Base-by-base conservation (phyloP, 129 eudicot species). In the Kitagawia praeruptora region DNA sequence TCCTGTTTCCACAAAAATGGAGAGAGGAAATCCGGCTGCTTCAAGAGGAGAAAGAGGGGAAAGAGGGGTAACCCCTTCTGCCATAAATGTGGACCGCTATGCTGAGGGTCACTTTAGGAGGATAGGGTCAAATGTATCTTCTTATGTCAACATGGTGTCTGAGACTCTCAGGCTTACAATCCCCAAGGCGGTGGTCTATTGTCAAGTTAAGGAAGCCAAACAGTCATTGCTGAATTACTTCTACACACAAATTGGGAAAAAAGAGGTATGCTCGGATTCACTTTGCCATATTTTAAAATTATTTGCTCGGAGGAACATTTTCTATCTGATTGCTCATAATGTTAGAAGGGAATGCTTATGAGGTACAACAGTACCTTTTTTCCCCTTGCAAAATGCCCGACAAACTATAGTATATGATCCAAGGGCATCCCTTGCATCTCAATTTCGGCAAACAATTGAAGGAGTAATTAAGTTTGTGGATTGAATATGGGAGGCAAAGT, bases 121-220 rank as follows among this genome's bases (percentile, higher is more conserved):
- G 84, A 93, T 93, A 77, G 98, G 93, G 13, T 92, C 94, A 78
- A 95, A 95, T 84, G 99, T 95, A 19, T 90, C 92, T 7, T 84
- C 97, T 61, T 95, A 95, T 81, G 80, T 95, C 23, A 61, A 84
- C 19, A 90, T 95, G 99, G 92, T 92, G 27, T 86, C 91, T 10
- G 97, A 95, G 27, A 90, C 92, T 37, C 89, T 92, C 41, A 89
- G 75, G 87, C 78, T 78, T 81, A 88, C 99, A 18, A 85, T 95
- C 79, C 99, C 99, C 8, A 95, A 95, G 80, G 99, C 99, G 15
- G 97, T 89, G 78, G 99, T 95, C 66, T 85, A 85, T 84, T 95
- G 97, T 85, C 99, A 95, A 87, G 99, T 95, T 9, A 90, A 82
- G 84, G 99, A 95, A 79, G 97, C 99, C 38, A 90, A 89, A 81